phyloP scores from a whole-genome alignment of 345 rosid genomes.

The Cardamine chenopodiifolia region DNA sequence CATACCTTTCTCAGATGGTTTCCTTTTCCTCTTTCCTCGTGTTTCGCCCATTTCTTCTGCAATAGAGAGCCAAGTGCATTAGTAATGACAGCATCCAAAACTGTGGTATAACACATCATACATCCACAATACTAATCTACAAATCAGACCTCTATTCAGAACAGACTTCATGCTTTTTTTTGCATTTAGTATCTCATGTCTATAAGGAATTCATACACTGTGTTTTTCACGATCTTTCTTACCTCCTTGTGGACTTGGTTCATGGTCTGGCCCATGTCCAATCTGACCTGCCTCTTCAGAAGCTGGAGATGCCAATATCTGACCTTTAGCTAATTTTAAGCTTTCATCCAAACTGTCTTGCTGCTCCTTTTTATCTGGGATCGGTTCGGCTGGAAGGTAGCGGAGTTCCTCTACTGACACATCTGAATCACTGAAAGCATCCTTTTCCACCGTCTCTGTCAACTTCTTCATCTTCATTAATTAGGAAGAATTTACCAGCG shows the following conservation, averaged over 20 bases:
- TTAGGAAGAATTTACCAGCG: conserved; percentile 57
- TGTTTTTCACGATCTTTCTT: conserved; percentile 29
- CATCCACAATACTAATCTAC: conserved; percentile 23
- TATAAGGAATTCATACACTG: neutral
- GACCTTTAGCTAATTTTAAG: conserved; percentile 66
- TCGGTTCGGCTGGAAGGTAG: conserved; percentile 90
- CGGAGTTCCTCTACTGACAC: conserved; percentile 90
- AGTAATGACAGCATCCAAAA: conserved; percentile 26
- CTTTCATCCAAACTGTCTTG: conserved; percentile 64
- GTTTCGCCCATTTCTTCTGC: conserved; percentile 82
- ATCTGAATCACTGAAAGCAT: conserved; percentile 92
- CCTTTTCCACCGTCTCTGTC: conserved; percentile 84
- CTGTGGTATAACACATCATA: neutral
- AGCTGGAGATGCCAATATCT: conserved; percentile 75
- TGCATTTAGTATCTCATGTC: neutral
- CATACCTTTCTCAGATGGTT: conserved; percentile 94
- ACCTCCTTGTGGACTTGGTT: conserved; percentile 86
- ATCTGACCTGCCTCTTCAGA: conserved; percentile 79
- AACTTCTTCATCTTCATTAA: conserved; percentile 91
- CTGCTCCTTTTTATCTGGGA: conserved; percentile 74
- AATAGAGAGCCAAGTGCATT: conserved; percentile 33
- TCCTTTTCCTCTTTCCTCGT: conserved; percentile 73
- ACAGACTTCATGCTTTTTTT: conserved; percentile 1
- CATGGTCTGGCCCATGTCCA: conserved; percentile 61
- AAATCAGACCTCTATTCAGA: neutral